Evolutionary conservation across 768 basidiomycete species (phyloP), one percentile per base, ranked within the genome.

Genomic region (Infundibulicybe gibba): DNA sequence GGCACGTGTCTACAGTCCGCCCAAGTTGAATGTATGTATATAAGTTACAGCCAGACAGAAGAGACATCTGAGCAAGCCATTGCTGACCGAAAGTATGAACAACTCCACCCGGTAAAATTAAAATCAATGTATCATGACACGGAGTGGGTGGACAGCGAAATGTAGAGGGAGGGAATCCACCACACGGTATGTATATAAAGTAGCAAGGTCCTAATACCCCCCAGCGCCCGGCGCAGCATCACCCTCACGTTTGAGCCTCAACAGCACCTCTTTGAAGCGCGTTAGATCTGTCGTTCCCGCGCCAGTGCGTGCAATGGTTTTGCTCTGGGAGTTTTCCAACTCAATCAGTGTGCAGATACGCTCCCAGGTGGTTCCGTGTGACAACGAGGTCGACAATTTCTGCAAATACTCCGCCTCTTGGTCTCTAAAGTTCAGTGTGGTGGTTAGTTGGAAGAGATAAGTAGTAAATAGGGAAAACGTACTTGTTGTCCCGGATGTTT

Each of bases 401-500:
- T 80, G 74, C 34, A 94, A 59, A 70, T 87, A 97, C 48, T 85
- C 81, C 15, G 82, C 80, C 65, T 98, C 95, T 52, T 85, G 75
- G 61, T 97, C 87, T 74, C 95, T 98, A 37, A 35, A 15, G 21
- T 12, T 41, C 50, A 44, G 31, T 32, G 17, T 30, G n/a, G 39
- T 30, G 16, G 39, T 45, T 16, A 35, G n/a, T 31, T 17, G 38
- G 44, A n/a, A 14, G 43, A 30, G 44, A 11, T 15, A 17, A 35
- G 45, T 32, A 33, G 20, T 49, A 46, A 31, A 19, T 32, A 45
- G 52, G 44, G 41, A 41, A 31, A 37, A 48, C 83, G 56, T 50
- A 97, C 95, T 99, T 98, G 79, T 98, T 99, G 65, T 94, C 87
- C 40, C 87, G 76, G 56, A 99, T 97, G 54, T 83, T 83, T 62